Evolutionary conservation across 495 filamentous ascomycete species (phyloP).

Genomic region (Xylaria nigripes): DNA sequence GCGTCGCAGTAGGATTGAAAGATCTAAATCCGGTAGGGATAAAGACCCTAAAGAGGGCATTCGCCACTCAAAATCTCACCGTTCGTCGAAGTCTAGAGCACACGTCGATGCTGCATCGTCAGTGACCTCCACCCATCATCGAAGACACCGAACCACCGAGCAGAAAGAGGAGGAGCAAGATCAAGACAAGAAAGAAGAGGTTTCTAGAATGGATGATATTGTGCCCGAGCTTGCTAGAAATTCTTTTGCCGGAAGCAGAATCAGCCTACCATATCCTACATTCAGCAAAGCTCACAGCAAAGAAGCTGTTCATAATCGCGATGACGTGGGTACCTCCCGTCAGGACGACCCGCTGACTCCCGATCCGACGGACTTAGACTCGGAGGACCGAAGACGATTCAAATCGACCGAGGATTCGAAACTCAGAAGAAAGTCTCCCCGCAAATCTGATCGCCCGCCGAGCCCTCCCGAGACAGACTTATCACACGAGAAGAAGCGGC

Average conservation of each 20-base stretch:
- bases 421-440: conserved; percentile 23
- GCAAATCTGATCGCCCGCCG: conserved; percentile 40
- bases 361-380: conserved; percentile 67
- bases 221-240: conserved; percentile 42
- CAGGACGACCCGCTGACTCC: conserved; percentile 59
- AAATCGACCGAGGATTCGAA: conserved; percentile 30
- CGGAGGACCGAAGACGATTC: conserved; percentile 37
- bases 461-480: conserved; percentile 50
- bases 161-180: conserved; percentile 35
- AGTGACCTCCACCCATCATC: conserved; percentile 23
- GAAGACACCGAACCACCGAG: conserved; percentile 31
- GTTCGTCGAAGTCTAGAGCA: conserved; percentile 30
- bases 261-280: conserved; percentile 69
- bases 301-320: conserved; percentile 59
- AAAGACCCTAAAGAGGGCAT: conserved; percentile 20
- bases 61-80: conserved; percentile 23
- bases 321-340: conserved; percentile 38
- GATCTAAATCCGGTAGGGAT: conserved; percentile 22
- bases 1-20: conserved; percentile 31
- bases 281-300: conserved; percentile 90
- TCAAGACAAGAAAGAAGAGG: conserved; percentile 17
- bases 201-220: conserved; percentile 37
- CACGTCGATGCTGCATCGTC: conserved; percentile 28
- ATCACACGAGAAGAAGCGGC: conserved; percentile 35
- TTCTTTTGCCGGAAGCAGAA: conserved; percentile 31